Base-by-base conservation (phyloP, 1,284 basidiomycete genomes). In the Moesziomyces globuligerus region DNA sequence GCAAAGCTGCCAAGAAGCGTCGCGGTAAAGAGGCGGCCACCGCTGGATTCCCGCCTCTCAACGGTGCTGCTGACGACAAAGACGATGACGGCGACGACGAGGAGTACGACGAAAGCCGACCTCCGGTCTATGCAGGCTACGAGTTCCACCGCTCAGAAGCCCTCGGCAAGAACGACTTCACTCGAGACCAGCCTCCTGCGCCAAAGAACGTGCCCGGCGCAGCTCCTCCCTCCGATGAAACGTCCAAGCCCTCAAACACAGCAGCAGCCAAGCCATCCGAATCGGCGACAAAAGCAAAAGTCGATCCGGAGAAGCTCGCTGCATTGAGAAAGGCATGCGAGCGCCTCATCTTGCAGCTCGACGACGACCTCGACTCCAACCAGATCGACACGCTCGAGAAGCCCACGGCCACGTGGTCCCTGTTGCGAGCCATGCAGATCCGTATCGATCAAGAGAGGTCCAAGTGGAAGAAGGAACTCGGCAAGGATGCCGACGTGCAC, bases 1-100 rank as follows among this genome's bases (percentile, higher is more conserved):
- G 76, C 36, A 72, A 84, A 62, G 83, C 67, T 48, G 23, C 59
- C n/a, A 37, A 77, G 54, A 28, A 76, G 75, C 24, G 74, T 74
- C 4, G 57, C 76, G 67, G 48, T 24, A 28, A 58, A 44, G 46
- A 62, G 10, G 0, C 42, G 11, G 57, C 32, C 38, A 53, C 49
- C 25, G 51, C 65, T 10, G 57, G 42, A 32, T 49, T 44, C 36
- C 61, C 51, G 20, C 9, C 53, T 3, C 45, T 55, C 29, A 58
- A 53, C 36, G 51, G 60, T n/a, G 46, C 57, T 26, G 53, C 48
- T 10, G 56, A 54, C 10, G 56, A 44, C 36, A 60, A 42, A 7
- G 53, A 49, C 4, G 65, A 61, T 3, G 65, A 67, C 4, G 37
- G 60, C n/a, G 60, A 54, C 7, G 51, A 65, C 3, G 65, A 57